Base-by-base conservation (phyloP, 1,284 basidiomycete species). In the Earliella scabrosa region DNA sequence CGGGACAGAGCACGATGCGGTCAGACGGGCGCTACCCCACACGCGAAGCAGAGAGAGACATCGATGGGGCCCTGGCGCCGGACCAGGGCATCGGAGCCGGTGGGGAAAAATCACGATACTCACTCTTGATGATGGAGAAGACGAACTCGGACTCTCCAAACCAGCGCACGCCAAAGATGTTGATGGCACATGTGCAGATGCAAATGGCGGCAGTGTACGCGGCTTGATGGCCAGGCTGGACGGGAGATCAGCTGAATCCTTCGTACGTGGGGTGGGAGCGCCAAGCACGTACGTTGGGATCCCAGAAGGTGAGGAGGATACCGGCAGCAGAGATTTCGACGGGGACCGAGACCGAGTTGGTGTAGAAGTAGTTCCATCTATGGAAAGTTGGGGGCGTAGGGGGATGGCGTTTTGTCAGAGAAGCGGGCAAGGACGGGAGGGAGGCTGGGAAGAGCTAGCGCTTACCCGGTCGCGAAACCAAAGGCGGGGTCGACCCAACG, bases 261-360 rank as follows among this genome's bases (percentile, higher is more conserved):
- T n/a, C n/a, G n/a, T n/a, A n/a, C n/a, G n/a, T n/a, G n/a, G n/a
- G 31, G 34, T 9, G 11, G 5, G 24, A 27, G 8, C n/a, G n/a
- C n/a, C n/a, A n/a, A n/a, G n/a, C 16, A 56, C 60, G 46, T 9
- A 85, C 85, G 55, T 87, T 72, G 10, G 65, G 46, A 69, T 92
- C 89, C 93, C 93, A 95, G 75, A 87, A 94, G 1, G 83, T 80
- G 57, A 93, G 75, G 40, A 95, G 73, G 50, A 93, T 83, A 31
- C 83, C 79, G 6, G 90, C 87, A 2, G 92, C 91, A 2, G 86
- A 86, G 52, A 95, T 79, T 72, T 95, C 93, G 29, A 87, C 83
- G 8, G 92, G 88, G 13, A 85, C 77, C 14, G 85, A 81, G 53
- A 88, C 83, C 76, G 77, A 68, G 64, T 82, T 82, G 43, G 81